Percentiles rank a stretch among this genome's conserved stretches.
Conservation (phyloP, 1,284 basidiomycete genomes). For the Ganoderma sinense region DNA sequence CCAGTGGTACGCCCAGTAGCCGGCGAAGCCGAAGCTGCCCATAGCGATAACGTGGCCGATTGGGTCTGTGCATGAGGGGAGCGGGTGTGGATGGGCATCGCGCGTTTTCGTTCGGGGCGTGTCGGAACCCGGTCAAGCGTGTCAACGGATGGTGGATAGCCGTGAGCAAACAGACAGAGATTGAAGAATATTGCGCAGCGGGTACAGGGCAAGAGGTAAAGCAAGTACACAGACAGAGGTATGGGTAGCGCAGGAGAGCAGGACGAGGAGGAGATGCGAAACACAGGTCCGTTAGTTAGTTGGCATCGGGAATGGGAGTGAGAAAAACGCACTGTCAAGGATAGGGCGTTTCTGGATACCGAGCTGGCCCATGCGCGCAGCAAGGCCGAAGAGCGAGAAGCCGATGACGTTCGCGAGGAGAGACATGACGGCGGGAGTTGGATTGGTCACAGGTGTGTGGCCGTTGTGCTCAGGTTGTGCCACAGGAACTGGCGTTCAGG, state of each 20-base stretch:
- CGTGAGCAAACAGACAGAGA: neutral
- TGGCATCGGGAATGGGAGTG: neutral
- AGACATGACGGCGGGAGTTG: constrained; percentile 58
- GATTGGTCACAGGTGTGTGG: constrained; percentile 6
- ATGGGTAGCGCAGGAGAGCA: neutral
- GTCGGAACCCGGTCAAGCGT: neutral
- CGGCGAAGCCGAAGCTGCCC: constrained; percentile 68
- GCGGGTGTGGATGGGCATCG: neutral
- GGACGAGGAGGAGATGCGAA: neutral
- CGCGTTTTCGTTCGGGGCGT: neutral
- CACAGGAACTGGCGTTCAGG: neutral
- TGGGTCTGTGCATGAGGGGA: constrained; percentile 54
- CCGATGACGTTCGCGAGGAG: constrained; percentile 78
- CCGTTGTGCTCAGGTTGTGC: too few species aligned
- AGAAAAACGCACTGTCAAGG: constrained; percentile 64
- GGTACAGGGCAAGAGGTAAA: neutral
- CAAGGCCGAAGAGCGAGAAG: constrained; percentile 82
- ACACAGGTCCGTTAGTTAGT: neutral
- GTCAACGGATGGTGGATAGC: neutral
- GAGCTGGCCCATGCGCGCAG: constrained; percentile 81
- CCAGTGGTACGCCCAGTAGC: constrained; percentile 76
- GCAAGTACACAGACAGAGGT: neutral
- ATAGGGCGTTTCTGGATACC: constrained; percentile 78
- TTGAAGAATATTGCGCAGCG: neutral
- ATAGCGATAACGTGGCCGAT: constrained; percentile 72